Conservation (phyloP, 371 early-diverging fungal genomes). For the Lichtheimia corymbifera region DNA sequence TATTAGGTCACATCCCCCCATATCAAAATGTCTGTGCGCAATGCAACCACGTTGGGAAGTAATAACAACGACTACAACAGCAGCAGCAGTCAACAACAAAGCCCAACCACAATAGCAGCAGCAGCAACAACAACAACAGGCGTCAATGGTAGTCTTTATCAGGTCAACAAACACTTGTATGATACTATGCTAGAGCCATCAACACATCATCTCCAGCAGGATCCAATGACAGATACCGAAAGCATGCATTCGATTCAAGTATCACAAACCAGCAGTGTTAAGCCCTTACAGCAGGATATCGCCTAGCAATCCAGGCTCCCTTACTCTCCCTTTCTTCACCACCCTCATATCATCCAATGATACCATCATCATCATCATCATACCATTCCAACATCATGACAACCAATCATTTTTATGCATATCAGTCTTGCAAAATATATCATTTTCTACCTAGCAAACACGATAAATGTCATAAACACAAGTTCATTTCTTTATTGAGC, state of each 20-base stretch:
- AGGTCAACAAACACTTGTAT: neutral
- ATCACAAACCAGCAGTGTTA: slow-evolving; percentile 15
- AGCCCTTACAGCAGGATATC: slow-evolving; percentile 12
- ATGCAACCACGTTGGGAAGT: neutral
- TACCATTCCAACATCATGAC: too few species aligned
- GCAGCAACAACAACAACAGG: neutral
- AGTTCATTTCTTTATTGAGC: neutral
- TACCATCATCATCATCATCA: too few species aligned
- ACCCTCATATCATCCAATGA: too few species aligned
- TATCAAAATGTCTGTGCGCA: slow-evolving; percentile 9
- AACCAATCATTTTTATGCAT: neutral
- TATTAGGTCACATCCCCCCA: slow-evolving; percentile 3
- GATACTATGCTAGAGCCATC: too few species aligned
- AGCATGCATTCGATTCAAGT: slow-evolving; percentile 18
- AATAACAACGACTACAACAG: neutral
- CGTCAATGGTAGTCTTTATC: neutral
- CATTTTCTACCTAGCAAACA: too few species aligned
- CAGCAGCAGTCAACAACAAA: neutral
- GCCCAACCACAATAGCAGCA: neutral
- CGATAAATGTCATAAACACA: neutral
- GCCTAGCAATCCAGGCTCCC: neutral
- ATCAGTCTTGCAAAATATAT: neutral
- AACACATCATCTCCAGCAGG: neutral
- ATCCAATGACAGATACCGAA: neutral
- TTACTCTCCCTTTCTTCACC: neutral